Percentiles rank a stretch among this genome's conserved stretches.
These are phyloP conservation scores for Lasiodiplodia sp. DNA, from an alignment of 2,329 filamentous ascomycete genomes.

Conservation along the genomic window DNA sequence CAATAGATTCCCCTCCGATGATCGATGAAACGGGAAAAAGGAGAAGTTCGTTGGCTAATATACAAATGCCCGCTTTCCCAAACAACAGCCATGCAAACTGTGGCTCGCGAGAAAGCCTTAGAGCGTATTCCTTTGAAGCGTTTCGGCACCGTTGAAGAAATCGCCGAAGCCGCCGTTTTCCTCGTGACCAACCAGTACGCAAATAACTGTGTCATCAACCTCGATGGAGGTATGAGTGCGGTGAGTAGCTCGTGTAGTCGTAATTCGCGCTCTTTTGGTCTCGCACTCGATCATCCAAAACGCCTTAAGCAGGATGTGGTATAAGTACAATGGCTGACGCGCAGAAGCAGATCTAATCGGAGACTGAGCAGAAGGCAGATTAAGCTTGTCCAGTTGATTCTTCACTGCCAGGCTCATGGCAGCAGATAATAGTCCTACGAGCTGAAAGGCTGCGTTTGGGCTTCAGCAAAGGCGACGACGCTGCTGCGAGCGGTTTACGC, in stretches of 20 bases:
- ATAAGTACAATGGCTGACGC: slow-evolving; percentile 23
- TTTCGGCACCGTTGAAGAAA: slow-evolving; percentile 72
- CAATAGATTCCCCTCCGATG: background rate
- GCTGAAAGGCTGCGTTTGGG: slow-evolving; percentile 9
- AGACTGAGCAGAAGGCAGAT: slow-evolving; percentile 10
- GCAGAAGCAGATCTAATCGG: slow-evolving; percentile 24
- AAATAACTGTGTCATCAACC: slow-evolving; percentile 84
- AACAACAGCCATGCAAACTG: slow-evolving; percentile 52
- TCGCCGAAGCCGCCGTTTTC: slow-evolving; percentile 83
- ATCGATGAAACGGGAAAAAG: background rate
- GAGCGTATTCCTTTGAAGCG: slow-evolving; percentile 69
- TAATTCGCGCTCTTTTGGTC: background rate
- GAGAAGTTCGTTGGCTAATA: slow-evolving; percentile 28
- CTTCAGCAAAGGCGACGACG: slow-evolving; percentile 7
- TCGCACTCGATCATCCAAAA: slow-evolving; percentile 3
- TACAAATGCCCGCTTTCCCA: slow-evolving; percentile 25
- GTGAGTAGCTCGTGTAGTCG: slow-evolving; percentile 32
- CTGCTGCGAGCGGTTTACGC: background rate
- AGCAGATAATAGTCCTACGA: slow-evolving; percentile 7
- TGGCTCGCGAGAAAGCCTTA: slow-evolving; percentile 43
- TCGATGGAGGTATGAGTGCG: slow-evolving; percentile 84
- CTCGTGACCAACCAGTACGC: slow-evolving; percentile 80
- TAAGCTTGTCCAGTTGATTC: background rate
- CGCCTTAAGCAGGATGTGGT: slow-evolving; percentile 15
- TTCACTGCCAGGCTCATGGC: background rate